Percentiles rank a stretch among this genome's conserved stretches.
phyloP scores from a whole-genome alignment of 2,329 filamentous ascomycete species.

The Ilyonectria mors-panacis region DNA sequence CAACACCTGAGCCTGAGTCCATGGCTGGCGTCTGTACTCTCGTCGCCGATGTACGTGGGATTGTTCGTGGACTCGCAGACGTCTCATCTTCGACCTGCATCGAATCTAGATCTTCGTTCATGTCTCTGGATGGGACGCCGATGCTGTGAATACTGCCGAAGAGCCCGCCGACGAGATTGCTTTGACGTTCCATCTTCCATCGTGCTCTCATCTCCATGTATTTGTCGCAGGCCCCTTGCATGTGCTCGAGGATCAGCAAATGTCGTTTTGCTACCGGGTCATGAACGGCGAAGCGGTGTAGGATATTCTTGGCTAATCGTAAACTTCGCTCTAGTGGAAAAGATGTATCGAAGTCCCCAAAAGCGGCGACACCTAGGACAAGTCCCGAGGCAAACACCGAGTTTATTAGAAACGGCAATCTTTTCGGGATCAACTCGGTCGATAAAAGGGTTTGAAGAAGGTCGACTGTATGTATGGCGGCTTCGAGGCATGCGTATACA shows the following conservation, averaged over 20 bases:
- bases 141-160: conserved; percentile 45
- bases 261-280: conserved; percentile 44
- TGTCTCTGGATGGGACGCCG: conserved; percentile 28
- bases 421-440: conserved; percentile 54
- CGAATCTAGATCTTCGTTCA: background rate
- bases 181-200: conserved; percentile 43
- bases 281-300: conserved; percentile 40
- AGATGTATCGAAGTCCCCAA: conserved; percentile 59
- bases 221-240: conserved; percentile 42
- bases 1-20: background rate
- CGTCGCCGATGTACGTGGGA: background rate
- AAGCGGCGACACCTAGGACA: conserved; percentile 60
- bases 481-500: conserved; percentile 53
- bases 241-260: conserved; percentile 42
- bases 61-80: conserved; percentile 19
- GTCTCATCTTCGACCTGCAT: background rate
- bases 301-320: conserved; percentile 38
- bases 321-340: conserved; percentile 52
- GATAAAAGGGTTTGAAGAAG: conserved; percentile 55
- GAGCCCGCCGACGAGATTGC: conserved; percentile 41
- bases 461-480: conserved; percentile 54
- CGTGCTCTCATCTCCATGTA: conserved; percentile 43
- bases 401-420: conserved; percentile 62
- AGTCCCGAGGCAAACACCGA: conserved; percentile 61
- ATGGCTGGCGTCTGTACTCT: conserved; percentile 15